Evolutionary conservation across 257 asterid species (phyloP).

Genomic region (Lycium barbarum): DNA sequence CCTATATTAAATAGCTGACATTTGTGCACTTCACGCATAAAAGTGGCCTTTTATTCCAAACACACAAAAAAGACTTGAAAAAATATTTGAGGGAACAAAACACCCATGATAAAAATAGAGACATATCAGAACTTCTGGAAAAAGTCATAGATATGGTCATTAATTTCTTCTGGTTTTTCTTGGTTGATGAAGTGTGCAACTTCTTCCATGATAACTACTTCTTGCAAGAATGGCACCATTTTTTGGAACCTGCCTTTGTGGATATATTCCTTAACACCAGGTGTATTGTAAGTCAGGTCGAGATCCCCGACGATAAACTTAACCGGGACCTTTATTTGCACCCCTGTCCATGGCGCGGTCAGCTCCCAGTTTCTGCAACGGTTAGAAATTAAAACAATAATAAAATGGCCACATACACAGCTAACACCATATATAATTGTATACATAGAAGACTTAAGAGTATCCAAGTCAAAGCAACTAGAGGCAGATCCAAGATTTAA

Average conservation of each 20-base stretch:
- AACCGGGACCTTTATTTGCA: conserved; percentile 43
- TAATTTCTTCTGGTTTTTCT: no score
- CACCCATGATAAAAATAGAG: no score
- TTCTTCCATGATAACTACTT: conserved; percentile 46
- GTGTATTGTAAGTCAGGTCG: conserved; percentile 43
- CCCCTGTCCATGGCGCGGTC: conserved; percentile 44
- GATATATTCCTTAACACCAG: conserved; percentile 46
- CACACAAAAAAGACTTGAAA: no score
- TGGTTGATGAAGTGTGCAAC: conserved; percentile 50
- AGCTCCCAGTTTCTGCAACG: conserved; percentile 52
- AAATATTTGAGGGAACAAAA: no score
- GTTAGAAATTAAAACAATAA: not conserved
- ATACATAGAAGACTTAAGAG: not conserved
- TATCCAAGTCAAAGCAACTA: not conserved
- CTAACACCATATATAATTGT: not conserved
- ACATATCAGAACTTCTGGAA: no score
- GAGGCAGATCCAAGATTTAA: not conserved
- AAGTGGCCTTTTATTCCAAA: no score
- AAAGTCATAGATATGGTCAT: no score
- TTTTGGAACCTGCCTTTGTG: conserved; percentile 47
- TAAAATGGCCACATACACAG: conserved; percentile 17
- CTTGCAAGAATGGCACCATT: conserved; percentile 48
- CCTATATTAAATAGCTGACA: no score
- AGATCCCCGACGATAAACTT: conserved; percentile 45
- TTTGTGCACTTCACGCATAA: no score